phyloP scores from a whole-genome alignment of 176 grass and related monocot genomes.

The Rhipidocladum racemiflorum region DNA sequence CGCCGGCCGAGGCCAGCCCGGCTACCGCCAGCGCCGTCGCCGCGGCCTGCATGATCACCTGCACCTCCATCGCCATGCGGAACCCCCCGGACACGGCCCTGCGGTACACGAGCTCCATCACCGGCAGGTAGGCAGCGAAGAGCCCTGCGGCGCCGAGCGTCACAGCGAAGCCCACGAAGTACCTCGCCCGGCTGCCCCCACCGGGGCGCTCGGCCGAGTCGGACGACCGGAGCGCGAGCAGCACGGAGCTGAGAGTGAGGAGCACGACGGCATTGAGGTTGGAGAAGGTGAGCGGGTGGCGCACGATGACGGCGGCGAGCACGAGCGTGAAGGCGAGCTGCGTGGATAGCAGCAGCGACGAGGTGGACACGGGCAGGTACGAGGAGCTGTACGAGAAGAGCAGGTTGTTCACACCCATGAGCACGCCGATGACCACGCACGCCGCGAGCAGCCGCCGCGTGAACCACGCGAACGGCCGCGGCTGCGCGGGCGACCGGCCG shows the following conservation, averaged over 20 bases:
- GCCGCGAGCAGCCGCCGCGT: conserved; percentile 41
- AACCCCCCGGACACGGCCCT: conserved; percentile 48
- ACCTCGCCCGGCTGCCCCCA: conserved; percentile 44
- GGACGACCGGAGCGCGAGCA: conserved; percentile 57
- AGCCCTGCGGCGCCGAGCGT: conserved; percentile 77
- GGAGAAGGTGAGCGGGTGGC: conserved; percentile 71
- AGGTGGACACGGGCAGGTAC: conserved; percentile 88
- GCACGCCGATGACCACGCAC: conserved; percentile 65
- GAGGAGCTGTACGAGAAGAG: conserved; percentile 78
- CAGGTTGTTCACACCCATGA: conserved; percentile 93
- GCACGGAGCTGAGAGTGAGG: conserved; percentile 75
- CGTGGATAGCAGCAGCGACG: conserved; percentile 83
- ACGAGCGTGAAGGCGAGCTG: conserved; percentile 86
- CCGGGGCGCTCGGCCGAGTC: conserved; percentile 46
- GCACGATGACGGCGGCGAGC: conserved; percentile 74
- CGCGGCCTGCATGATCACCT: conserved; percentile 82
- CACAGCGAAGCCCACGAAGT: conserved; percentile 62
- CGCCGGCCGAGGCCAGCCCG: conserved; percentile 42
- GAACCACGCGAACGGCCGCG: conserved; percentile 52
- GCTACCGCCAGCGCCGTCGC: conserved; percentile 68
- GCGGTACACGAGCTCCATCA: conserved; percentile 82
- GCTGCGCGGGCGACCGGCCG: conserved; percentile 23
- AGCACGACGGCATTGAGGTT: conserved; percentile 90
- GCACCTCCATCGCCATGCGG: conserved; percentile 80
- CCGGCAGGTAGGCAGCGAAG: conserved; percentile 78